phyloP scores from a whole-genome alignment of 2,329 filamentous ascomycete genomes.

The Anthostomella pinea region DNA sequence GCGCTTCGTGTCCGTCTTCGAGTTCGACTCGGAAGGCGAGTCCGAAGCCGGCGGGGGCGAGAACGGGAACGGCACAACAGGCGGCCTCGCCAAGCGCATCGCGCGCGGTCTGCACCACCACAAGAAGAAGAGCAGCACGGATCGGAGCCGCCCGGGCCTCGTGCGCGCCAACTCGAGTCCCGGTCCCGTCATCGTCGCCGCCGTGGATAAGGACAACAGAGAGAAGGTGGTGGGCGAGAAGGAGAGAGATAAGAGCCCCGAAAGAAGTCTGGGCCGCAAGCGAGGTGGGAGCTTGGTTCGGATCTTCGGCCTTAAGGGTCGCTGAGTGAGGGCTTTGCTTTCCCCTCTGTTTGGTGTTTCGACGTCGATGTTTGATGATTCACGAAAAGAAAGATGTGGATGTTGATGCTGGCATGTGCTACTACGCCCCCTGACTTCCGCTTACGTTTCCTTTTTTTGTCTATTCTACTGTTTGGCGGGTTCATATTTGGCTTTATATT shows the following conservation, averaged over 20 bases:
- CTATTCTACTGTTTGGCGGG: no score
- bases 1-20: conserved; percentile 44
- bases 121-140: no score
- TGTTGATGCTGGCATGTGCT: no score
- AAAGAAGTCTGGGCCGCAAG: conserved; percentile 12
- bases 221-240: not conserved
- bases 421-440: no score
- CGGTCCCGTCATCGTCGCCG: not conserved
- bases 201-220: not conserved
- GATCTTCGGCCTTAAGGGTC: conserved; percentile 26
- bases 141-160: no score
- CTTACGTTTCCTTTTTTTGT: no score
- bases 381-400: no score
- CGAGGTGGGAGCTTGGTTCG: conserved; percentile 29
- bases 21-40: conserved; percentile 44
- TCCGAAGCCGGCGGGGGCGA: conserved; percentile 22
- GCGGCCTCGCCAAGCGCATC: conserved; percentile 36
- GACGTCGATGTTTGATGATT: conserved; percentile 11
- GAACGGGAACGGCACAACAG: conserved; percentile 12
- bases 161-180: no score
- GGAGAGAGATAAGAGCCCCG: conserved; percentile 1
- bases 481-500: no score
- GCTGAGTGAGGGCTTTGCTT: conserved; percentile 6
- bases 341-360: conserved; percentile 1
- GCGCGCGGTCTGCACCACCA: conserved; percentile 45